phyloP scores from a whole-genome alignment of 345 rosid species.

The Corchorus capsularis region DNA sequence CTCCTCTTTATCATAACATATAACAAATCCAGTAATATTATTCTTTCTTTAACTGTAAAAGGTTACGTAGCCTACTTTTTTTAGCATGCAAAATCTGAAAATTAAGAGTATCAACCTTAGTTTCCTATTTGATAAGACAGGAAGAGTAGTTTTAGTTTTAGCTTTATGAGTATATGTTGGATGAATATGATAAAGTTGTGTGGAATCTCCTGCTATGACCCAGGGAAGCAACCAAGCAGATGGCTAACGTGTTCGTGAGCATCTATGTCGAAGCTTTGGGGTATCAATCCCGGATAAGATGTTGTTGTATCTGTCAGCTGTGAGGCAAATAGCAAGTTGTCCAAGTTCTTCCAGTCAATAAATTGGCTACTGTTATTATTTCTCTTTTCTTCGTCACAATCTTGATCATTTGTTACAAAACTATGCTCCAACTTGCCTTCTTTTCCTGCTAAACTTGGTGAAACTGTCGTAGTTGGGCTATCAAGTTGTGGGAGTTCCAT shows the following conservation, averaged over 20 bases:
- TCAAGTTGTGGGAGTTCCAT: constrained; percentile 70
- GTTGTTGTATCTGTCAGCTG: constrained; percentile 33
- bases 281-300: constrained; percentile 3
- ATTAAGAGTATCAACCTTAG: constrained; percentile 3
- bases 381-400: constrained; percentile 51
- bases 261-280: constrained; percentile 41
- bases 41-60: neutral
- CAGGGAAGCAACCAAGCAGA: constrained; percentile 72
- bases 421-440: constrained; percentile 12
- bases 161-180: neutral
- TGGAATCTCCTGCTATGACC: constrained; percentile 36
- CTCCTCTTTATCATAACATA: constrained; percentile 11
- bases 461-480: constrained; percentile 50
- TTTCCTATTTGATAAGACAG: neutral
- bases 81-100: neutral
- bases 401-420: constrained; percentile 23
- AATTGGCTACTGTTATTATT: constrained; percentile 29
- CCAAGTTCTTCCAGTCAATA: constrained; percentile 72
- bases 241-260: constrained; percentile 36
- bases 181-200: neutral
- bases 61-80: neutral
- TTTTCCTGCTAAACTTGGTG: constrained; percentile 48
- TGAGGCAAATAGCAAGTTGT: constrained; percentile 44
- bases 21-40: neutral
- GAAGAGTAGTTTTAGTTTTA: neutral